Percentiles rank a stretch among this genome's conserved stretches.
phyloP scores from a whole-genome alignment of 306 rosid genomes.

The Citrullus mucosospermus region DNA sequence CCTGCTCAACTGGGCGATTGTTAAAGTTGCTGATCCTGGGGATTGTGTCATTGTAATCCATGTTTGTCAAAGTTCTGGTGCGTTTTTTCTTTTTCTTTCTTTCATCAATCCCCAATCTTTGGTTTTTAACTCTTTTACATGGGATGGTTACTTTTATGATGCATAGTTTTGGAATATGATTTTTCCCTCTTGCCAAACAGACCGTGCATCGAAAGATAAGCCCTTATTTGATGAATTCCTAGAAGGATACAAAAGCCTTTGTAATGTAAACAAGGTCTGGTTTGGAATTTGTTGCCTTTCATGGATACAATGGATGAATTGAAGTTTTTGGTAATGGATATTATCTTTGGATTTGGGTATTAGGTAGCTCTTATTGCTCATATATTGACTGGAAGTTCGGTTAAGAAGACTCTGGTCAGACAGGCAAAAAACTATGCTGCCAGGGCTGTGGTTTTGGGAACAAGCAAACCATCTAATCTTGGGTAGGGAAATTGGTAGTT shows the following conservation, averaged over 20 bases:
- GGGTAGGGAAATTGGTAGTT: constrained; percentile 35
- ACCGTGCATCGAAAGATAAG: constrained; percentile 29
- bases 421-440: constrained; percentile 55
- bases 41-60: constrained; percentile 68
- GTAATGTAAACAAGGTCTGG: constrained; percentile 49
- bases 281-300: not conserved
- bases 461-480: constrained; percentile 17
- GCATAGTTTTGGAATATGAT: not conserved
- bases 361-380: constrained; percentile 56
- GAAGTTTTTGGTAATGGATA: not conserved
- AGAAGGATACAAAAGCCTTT: constrained; percentile 55
- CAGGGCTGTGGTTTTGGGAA: constrained; percentile 57
- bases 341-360: constrained; percentile 14
- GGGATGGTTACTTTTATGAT: not conserved
- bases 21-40: constrained; percentile 71
- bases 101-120: not conserved
- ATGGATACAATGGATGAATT: not conserved
- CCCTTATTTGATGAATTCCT: constrained; percentile 44
- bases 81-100: not conserved
- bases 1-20: constrained; percentile 76
- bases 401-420: constrained; percentile 40
- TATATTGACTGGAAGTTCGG: constrained; percentile 45
- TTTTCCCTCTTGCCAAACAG: constrained; percentile 19
- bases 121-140: not conserved
- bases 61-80: constrained; percentile 57